phyloP scores from a whole-genome alignment of 2,329 filamentous ascomycete species.

The Aspergillus thermomutatus region DNA sequence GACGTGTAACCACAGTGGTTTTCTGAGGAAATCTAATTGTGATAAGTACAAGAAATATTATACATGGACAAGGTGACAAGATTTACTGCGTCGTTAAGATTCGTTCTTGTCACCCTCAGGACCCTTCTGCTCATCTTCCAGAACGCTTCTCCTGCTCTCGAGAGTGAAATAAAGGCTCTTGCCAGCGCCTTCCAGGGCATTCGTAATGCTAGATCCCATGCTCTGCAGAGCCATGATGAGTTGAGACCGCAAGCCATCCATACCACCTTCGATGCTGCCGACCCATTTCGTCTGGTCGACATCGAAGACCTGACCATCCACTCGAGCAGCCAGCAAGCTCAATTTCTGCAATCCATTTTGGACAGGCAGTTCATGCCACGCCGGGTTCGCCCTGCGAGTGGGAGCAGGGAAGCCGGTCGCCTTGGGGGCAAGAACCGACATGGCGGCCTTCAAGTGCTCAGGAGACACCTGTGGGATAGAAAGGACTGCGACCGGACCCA shows the following conservation, averaged over 20 bases:
- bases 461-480: slow-evolving; percentile 81
- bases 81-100: slow-evolving; percentile 20
- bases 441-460: slow-evolving; percentile 73
- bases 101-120: slow-evolving; percentile 33
- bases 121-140: slow-evolving; percentile 67
- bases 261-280: slow-evolving; percentile 73
- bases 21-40: neutral
- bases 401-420: slow-evolving; percentile 74
- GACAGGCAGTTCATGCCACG: slow-evolving; percentile 74
- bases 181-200: slow-evolving; percentile 72
- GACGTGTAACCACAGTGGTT: neutral
- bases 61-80: slow-evolving; percentile 27
- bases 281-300: slow-evolving; percentile 67
- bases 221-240: slow-evolving; percentile 77
- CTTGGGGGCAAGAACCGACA: slow-evolving; percentile 73
- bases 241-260: slow-evolving; percentile 77
- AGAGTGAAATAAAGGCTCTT: slow-evolving; percentile 85
- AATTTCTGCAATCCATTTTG: slow-evolving; percentile 84
- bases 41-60: slow-evolving; percentile 33
- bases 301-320: slow-evolving; percentile 85
- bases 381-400: slow-evolving; percentile 69
- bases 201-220: slow-evolving; percentile 73
- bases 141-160: slow-evolving; percentile 73
- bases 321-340: slow-evolving; percentile 76
- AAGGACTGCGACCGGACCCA: slow-evolving; percentile 76